phyloP scores from a whole-genome alignment of 805 yeast species.

The Yamadazyma olivae region DNA sequence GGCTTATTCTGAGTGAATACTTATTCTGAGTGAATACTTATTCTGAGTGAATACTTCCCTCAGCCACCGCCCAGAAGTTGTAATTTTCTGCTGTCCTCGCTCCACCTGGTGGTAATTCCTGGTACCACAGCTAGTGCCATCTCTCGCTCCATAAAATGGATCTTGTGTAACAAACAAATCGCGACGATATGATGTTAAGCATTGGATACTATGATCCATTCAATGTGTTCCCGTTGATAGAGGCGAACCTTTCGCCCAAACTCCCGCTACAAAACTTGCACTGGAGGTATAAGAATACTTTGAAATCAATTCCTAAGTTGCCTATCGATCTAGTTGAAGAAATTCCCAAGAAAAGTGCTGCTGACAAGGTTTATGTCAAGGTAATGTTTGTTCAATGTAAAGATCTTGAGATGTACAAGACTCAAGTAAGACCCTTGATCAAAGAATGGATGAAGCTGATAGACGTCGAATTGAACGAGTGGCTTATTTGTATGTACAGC shows the following conservation, averaged over 20 bases:
- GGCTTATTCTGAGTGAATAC: no score
- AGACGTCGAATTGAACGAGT: conserved; percentile 42
- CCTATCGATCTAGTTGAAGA: conserved; percentile 58
- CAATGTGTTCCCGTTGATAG: conserved; percentile 47
- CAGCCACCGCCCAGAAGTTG: no score
- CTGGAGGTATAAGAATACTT: conserved; percentile 51
- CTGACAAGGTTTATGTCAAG: conserved; percentile 51
- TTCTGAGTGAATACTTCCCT: no score
- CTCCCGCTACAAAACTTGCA: conserved; percentile 65
- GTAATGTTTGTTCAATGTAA: conserved; percentile 67
- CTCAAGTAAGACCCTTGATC: conserved; percentile 77
- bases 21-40: no score
- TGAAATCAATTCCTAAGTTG: conserved; percentile 62
- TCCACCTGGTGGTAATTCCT: no score
- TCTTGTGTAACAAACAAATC: no score
- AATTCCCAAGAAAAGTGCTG: conserved; percentile 34
- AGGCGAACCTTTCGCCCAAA: conserved; percentile 40
- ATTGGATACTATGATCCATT: conserved; percentile 68
- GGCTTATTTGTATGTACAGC: conserved; percentile 58
- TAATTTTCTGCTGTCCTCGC: no score
- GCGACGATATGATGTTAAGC: neutral
- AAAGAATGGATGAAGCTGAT: conserved; percentile 78
- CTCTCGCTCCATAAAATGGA: no score
- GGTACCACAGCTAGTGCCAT: no score
- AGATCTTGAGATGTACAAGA: conserved; percentile 69